Evolutionary conservation across 768 basidiomycete genomes (phyloP), one percentile per base, ranked within the genome.

Genomic region (Lactarius evosmus): DNA sequence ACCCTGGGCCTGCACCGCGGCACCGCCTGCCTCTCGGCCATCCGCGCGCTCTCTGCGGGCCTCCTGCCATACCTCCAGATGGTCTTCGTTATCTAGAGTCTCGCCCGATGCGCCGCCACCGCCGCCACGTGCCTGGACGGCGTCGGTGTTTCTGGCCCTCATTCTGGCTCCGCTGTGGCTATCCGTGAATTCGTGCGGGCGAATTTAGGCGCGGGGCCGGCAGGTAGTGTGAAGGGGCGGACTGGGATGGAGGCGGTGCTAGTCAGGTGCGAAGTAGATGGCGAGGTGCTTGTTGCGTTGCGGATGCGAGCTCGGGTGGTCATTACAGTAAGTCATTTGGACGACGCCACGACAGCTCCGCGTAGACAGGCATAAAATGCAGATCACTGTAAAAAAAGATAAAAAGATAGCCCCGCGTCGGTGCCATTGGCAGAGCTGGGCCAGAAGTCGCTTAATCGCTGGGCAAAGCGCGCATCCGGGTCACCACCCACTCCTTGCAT

Each of bases 21-120:
- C 1, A n/a, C 3, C 56, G 8, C 11, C 27, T 29, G 36, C 36
- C 7, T 38, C 46, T 49, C 8, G 8, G 38, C 58, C 55, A 56
- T 44, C 12, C 30, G 17, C 3, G 4, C 16, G 2, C 3, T 46
- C 12, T 30, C 11, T 2, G 17, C 5, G 9, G 32, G 36, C 2
- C 51, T 63, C 32, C 57, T 63, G 8, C 57, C 62, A 11, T 27
- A 54, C 51, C 62, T 63, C 9, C 62, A 58, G 41, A 58, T 16
- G 4, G 22, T 63, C 25, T 58, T 50, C 51, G n/a, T 63, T 8
- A 32, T 58, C 7, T 38, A 34, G 50, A 56, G 50, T 27, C 19
- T 27, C 8, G 25, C 53, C 1, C 27, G 32, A n/a, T 41, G 25
- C n/a, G n/a, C n/a, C n/a, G n/a, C n/a, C n/a, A n/a, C n/a, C 22